Percentiles rank a stretch among this genome's conserved stretches.
phyloP scores from a whole-genome alignment of 148 eudicot species.

The Arbutus unedo region DNA sequence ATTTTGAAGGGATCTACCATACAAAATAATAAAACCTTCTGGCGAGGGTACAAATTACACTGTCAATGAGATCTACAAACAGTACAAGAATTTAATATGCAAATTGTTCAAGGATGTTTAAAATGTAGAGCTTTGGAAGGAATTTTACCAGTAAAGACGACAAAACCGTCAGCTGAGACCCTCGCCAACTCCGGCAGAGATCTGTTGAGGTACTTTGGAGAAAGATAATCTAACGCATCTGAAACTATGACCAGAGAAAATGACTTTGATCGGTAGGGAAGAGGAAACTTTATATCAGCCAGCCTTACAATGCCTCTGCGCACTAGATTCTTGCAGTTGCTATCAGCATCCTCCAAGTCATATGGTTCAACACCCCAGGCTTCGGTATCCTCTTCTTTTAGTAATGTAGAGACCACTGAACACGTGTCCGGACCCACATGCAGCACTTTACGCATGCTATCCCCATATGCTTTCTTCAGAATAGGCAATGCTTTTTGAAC shows the following conservation, averaged over 20 bases:
- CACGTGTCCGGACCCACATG: conserved; percentile 96
- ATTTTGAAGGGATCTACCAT: not conserved
- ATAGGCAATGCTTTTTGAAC: conserved; percentile 58
- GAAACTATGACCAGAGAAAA: conserved; percentile 84
- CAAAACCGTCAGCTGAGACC: conserved; percentile 75
- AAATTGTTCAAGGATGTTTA: not conserved
- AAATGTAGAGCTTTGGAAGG: not conserved
- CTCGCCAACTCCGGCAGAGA: conserved; percentile 88
- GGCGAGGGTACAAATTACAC: not conserved
- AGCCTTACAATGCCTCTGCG: conserved; percentile 85
- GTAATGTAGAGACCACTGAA: conserved; percentile 65
- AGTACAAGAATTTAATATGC: not conserved
- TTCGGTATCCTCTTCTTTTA: conserved; percentile 84
- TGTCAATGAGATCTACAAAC: not conserved
- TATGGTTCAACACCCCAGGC: conserved; percentile 99
- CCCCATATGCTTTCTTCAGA: conserved; percentile 78
- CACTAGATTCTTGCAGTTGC: conserved; percentile 73
- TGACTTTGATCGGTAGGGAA: conserved; percentile 76
- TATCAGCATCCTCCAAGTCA: conserved; percentile 78
- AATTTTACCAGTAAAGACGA: conserved; percentile 70
- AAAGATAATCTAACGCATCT: conserved; percentile 84
- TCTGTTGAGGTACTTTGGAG: conserved; percentile 88
- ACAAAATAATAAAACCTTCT: not conserved
- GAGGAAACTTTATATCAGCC: conserved; percentile 92
- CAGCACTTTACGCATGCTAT: conserved; percentile 78